Percentiles rank a stretch among this genome's conserved stretches.
Conservation (phyloP, 2,329 filamentous ascomycete genomes). For the Grosmannia clavigera region DNA sequence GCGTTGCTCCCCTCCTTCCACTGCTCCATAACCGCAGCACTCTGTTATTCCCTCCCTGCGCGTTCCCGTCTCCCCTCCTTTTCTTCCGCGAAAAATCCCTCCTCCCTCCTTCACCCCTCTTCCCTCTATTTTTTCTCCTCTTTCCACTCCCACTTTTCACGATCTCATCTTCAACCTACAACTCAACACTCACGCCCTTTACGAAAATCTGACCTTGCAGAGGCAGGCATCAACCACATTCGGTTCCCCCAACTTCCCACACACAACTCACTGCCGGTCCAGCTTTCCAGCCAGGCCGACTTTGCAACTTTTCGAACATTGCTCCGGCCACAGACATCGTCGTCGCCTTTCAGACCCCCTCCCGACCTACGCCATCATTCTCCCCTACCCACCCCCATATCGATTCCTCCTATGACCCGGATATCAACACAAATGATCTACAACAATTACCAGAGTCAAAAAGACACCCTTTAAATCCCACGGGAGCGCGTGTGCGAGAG, state of each 20-base stretch:
- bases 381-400: constrained; percentile 13
- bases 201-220: neutral
- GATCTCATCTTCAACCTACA: neutral
- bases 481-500: constrained; percentile 52
- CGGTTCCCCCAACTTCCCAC: neutral
- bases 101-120: constrained; percentile 14
- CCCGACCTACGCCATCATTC: constrained; percentile 1
- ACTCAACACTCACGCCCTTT: neutral
- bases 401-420: constrained; percentile 42
- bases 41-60: constrained; percentile 11
- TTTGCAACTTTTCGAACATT: neutral
- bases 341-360: neutral
- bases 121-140: constrained; percentile 12
- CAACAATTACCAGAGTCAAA: constrained; percentile 35
- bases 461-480: constrained; percentile 60
- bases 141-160: constrained; percentile 1
- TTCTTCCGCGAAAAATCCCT: constrained; percentile 12
- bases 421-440: constrained; percentile 40
- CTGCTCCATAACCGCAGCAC: constrained; percentile 4
- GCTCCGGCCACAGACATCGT: constrained; percentile 5
- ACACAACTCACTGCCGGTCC: constrained; percentile 3
- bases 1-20: constrained; percentile 4
- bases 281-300: constrained; percentile 6
- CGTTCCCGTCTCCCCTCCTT: constrained; percentile 10
- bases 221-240: neutral